Conservation (phyloP, 345 rosid genomes). For the Rhodomyrtus tomentosa region DNA sequence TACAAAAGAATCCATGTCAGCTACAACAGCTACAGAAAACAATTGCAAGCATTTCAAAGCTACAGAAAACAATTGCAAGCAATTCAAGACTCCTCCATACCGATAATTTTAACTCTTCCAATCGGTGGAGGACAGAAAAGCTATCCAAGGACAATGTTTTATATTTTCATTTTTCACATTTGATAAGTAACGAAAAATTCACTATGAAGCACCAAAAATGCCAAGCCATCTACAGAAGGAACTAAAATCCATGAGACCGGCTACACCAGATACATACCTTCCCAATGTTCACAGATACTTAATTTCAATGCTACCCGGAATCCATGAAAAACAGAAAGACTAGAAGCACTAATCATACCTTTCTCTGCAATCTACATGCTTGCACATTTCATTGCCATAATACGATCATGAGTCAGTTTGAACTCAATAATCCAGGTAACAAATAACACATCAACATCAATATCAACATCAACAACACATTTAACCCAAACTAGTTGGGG, state of each 20-base stretch:
- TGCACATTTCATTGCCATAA: background rate
- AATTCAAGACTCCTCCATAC: background rate
- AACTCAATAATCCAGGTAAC: background rate
- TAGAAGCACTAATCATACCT: background rate
- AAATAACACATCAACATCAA: too few species aligned
- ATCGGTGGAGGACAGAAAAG: background rate
- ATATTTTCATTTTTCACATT: too few species aligned
- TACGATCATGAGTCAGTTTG: background rate
- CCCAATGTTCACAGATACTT: background rate
- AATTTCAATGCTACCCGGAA: background rate
- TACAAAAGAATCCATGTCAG: background rate
- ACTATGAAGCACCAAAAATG: background rate
- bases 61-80: background rate
- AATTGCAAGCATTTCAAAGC: background rate
- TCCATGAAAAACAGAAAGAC: background rate
- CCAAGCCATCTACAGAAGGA: background rate
- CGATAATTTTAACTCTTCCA: background rate
- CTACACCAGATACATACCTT: background rate
- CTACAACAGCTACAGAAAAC: background rate
- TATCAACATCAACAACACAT: too few species aligned
- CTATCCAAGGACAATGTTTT: too few species aligned
- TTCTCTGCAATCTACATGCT: background rate
- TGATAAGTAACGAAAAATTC: too few species aligned
- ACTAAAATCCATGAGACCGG: background rate
- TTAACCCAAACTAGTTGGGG: too few species aligned